These are phyloP conservation scores for Mentha longifolia DNA, from an alignment of 257 asterid species.

Conservation along the genomic window DNA sequence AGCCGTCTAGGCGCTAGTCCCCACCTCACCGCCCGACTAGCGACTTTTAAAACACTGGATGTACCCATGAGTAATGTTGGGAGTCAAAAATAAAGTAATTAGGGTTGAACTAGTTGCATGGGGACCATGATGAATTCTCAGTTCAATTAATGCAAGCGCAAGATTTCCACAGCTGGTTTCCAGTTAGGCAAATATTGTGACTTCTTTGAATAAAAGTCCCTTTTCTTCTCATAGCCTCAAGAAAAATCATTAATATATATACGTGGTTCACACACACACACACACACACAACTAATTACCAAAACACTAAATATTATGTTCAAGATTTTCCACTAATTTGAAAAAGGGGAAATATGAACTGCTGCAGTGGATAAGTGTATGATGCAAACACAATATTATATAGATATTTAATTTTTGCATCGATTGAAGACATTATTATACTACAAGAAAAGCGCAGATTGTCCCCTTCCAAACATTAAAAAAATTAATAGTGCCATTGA, in stretches of 20 bases:
- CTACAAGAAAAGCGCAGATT: not conserved
- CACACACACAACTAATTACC: not conserved
- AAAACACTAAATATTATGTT: not conserved
- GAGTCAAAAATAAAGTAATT: not conserved
- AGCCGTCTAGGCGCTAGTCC: too few species aligned
- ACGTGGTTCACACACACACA: not conserved
- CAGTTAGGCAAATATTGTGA: constrained; percentile 17
- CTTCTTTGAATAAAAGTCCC: not conserved
- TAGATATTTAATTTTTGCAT: not conserved
- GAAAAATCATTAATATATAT: not conserved
- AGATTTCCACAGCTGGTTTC: not conserved
- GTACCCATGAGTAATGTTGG: not conserved
- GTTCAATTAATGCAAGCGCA: constrained; percentile 2
- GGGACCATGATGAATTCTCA: not conserved
- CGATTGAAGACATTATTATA: not conserved
- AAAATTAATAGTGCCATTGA: not conserved
- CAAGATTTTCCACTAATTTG: not conserved
- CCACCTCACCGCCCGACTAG: too few species aligned
- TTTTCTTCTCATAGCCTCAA: not conserved
- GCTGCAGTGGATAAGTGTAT: not conserved
- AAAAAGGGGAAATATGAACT: not conserved
- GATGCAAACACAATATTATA: not conserved
- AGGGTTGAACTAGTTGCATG: constrained; percentile 1
- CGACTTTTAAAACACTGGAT: too few species aligned
- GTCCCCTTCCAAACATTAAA: not conserved